Evolutionary conservation across 306 rosid genomes (phyloP), one percentile per base, ranked within the genome.

Genomic region (Prunus padus): DNA sequence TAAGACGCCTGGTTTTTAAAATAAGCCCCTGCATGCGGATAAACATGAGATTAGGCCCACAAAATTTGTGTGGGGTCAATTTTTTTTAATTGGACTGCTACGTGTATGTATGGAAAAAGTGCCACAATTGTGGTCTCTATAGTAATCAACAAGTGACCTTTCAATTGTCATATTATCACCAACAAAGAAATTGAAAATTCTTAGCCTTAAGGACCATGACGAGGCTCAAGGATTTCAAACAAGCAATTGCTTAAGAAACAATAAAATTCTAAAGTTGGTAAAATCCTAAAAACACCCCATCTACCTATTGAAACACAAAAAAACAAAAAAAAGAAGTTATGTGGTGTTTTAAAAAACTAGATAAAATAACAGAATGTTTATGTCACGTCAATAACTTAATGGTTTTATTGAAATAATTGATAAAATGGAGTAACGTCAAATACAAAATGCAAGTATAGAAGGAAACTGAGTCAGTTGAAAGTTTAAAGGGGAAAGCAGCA

Each of bases 31-130:
- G 59, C 9, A 60, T 18, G 59, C 23, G 75, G 88, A 85, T 85
- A 88, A 85, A 69, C 86, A 71, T 61, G 76, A 64, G 77, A 28
- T 5, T 46, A 45, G 74, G 73, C 71, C 59, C 67, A 52, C 69
- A 73, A 73, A 47, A 73, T 26, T 50, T 20, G 42, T 71, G 60
- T 14, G 7, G 4, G 59, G 44, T 56, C 30, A 50, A 62, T 28
- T 31, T 33, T 0, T 7, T 18, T 8, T 12, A 31, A 18, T 47
- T 15, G 8, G 42, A 73, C 2, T 8, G n/a, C 4, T 0, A 57
- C 56, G 44, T 59, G 42, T 23, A 26, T 59, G 42, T 23, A 26
- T 16, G 25, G 51, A 11, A n/a, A 31, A 61, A 23, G 22, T 33
- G 19, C 33, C 22, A 33, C 50, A 0, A 61, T 15, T 11, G 2